Evolutionary conservation across 192 early-diverging fungal species (phyloP), one percentile per base, ranked within the genome.

Genomic region (Coemansia sp.): DNA sequence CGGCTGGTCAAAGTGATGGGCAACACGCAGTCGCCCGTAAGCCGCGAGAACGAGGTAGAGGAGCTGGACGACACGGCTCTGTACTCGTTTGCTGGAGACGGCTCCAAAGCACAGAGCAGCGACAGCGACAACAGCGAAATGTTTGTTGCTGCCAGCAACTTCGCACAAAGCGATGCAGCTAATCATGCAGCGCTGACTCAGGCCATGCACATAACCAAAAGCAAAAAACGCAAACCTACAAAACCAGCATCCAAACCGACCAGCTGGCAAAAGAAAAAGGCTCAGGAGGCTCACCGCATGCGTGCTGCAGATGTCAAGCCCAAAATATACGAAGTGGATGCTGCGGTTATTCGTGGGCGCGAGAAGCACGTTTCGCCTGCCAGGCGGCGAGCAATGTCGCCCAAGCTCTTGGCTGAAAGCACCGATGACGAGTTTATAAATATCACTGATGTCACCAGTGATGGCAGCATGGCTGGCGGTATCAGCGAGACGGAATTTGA

Each of bases 361-460:
- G 47, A 38, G 6, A n/a, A 17, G 43, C 39, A 21, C 0, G 44
- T 32, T n/a, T 39, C 56, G 6, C 41, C 58, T 41, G 41, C 40
- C 2, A 23, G 39, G 18, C 53, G 40, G 53, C 39, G 34, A 31
- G 31, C 42, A 21, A 18, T 20, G 15, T 54, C 40, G 3, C 53
- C 53, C 23, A 30, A 16, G 14, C 21, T 42, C 14, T 2, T 20
- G 3, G 8, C 23, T n/a, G 51, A 45, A 18, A 53, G 56, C 8
- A 39, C 40, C n/a, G 53, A 62, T n/a, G 60, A 69, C 23, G 73
- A 76, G 62, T 65, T 76, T 49, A 62, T 76, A 45, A 76, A 76
- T 47, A 76, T 76, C 55, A 76, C 73, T 3, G 73, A 76, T 31
- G 58, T 69, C 11, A 76, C 73, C 12, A 76, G 73, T 38, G 73